Percentiles rank a stretch among this genome's conserved stretches.
phyloP scores from a whole-genome alignment of 2,329 filamentous ascomycete genomes.

The Ascochyta lentis region DNA sequence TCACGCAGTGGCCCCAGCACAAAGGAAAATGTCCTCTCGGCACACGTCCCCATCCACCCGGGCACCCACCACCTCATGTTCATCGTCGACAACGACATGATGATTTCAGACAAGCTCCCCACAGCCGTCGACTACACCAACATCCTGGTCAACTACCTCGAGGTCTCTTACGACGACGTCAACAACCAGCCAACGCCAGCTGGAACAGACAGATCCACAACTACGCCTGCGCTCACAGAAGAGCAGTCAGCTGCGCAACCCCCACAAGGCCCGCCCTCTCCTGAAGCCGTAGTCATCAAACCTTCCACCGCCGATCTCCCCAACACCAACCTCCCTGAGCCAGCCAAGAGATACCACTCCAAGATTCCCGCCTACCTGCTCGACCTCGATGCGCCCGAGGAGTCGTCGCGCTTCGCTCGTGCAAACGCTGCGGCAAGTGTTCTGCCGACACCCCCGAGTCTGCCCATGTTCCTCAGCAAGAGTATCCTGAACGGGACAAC shows the following conservation, averaged over 20 bases:
- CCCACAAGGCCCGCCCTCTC: constrained; percentile 51
- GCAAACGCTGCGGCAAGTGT: constrained; percentile 78
- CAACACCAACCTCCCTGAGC: constrained; percentile 35
- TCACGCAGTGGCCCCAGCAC: constrained; percentile 48
- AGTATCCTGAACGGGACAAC: constrained; percentile 91
- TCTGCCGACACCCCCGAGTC: constrained; percentile 79
- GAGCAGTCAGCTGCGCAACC: constrained; percentile 32
- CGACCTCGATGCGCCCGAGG: constrained; percentile 85
- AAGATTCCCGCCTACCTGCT: constrained; percentile 84
- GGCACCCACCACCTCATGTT: constrained; percentile 98
- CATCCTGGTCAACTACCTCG: constrained; percentile 97
- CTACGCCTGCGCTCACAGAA: constrained; percentile 24
- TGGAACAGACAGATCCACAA: constrained; percentile 21
- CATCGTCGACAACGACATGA: constrained; percentile 92
- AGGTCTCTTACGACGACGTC: constrained; percentile 80
- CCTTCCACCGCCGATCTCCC: constrained; percentile 34
- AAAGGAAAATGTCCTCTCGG: constrained; percentile 69
- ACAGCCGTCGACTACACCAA: constrained; percentile 98
- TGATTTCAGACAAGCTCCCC: constrained; percentile 82
- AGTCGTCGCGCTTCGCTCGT: constrained; percentile 74
- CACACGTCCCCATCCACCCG: constrained; percentile 81
- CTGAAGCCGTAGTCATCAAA: constrained; percentile 35
- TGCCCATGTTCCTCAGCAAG: constrained; percentile 91
- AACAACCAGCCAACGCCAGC: constrained; percentile 31
- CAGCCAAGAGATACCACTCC: constrained; percentile 67